Evolutionary conservation across 2,329 filamentous ascomycete genomes (phyloP), one percentile per base, ranked within the genome.

Genomic region (Colletotrichum cuscutae): DNA sequence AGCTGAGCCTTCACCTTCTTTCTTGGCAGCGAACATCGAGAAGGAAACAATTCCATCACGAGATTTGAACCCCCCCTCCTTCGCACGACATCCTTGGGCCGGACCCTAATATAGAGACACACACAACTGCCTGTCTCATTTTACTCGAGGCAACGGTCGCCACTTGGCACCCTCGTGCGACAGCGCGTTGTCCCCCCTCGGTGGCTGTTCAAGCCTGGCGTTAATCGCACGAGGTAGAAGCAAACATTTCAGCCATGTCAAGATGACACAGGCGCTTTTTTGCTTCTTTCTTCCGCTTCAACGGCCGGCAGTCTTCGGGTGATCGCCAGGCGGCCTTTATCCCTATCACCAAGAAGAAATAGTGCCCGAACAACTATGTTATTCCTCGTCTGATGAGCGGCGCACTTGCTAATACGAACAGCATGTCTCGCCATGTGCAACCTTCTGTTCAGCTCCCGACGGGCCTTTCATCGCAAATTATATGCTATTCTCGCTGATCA

Each of bases 171-270:
- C 37, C 24, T 53, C 46, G 67, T 73, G 66, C 53, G 49, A 73
- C 66, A 28, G 53, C 54, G 53, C 54, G n/a, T 72, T 28, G 26
- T 46, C 37, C 42, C 22, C 13, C 59, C 65, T 64, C 22, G 32
- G 66, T 65, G 42, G 24, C 59, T 52, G 59, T 35, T 37, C 32
- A 37, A 26, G 60, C 28, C 49, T 42, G 24, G 19, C 12, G 52
- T 19, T 24, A 30, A 69, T 72, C 52, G 60, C 65, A 72, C 65
- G 30, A 72, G 53, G 42, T n/a, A 71, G 42, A 65, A 71, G 70
- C 66, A 73, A 73, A 65, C 60, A 65, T 65, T 61, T 49, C 60
- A 65, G 56, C 61, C 56, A 56, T 70, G 56, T 49, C 60, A 72
- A 54, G 65, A 72, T 70, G 49, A 19, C 61, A 42, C 46, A 15